Percentiles rank a stretch among this genome's conserved stretches.
These are phyloP conservation scores for Verbena officinalis DNA, from an alignment of 257 asterid species.

Conservation along the genomic window DNA sequence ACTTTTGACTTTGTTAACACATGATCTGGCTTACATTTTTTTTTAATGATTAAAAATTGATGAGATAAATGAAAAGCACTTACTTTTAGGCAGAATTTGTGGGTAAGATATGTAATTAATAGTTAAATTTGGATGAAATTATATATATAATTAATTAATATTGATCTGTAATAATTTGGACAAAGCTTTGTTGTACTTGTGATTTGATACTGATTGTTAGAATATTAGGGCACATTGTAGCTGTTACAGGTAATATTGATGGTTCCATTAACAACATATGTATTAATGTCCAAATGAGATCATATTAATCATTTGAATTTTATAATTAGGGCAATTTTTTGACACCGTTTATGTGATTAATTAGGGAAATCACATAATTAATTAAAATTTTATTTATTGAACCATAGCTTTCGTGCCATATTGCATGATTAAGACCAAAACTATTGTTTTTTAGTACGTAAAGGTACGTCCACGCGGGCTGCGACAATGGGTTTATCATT, in stretches of 20 bases:
- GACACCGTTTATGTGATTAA: background rate
- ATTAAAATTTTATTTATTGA: background rate
- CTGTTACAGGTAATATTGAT: conserved; percentile 43
- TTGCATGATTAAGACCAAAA: conserved; percentile 34
- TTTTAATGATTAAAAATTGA: conserved; percentile 13
- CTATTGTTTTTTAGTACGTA: conserved; percentile 34
- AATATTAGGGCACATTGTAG: conserved; percentile 37
- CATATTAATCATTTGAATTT: background rate
- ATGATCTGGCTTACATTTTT: conserved; percentile 28
- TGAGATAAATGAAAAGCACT: conserved; percentile 12
- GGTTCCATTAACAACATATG: conserved; percentile 31
- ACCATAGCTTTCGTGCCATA: conserved; percentile 28
- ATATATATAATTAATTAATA: background rate
- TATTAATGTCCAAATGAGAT: conserved; percentile 17
- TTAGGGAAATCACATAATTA: too few relatives aligned
- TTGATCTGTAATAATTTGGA: conserved; percentile 29
- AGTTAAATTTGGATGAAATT: conserved; percentile 11
- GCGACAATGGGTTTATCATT: conserved; percentile 23
- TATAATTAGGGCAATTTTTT: background rate
- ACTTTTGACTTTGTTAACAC: conserved; percentile 48
- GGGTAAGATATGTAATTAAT: conserved; percentile 35
- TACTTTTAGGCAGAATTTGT: conserved; percentile 34
- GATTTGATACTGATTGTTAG: conserved; percentile 36
- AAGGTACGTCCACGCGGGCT: conserved; percentile 35
- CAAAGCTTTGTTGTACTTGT: conserved; percentile 35